Conservation (phyloP, 176 grass and related monocot species). For the Bromus sterilis region DNA sequence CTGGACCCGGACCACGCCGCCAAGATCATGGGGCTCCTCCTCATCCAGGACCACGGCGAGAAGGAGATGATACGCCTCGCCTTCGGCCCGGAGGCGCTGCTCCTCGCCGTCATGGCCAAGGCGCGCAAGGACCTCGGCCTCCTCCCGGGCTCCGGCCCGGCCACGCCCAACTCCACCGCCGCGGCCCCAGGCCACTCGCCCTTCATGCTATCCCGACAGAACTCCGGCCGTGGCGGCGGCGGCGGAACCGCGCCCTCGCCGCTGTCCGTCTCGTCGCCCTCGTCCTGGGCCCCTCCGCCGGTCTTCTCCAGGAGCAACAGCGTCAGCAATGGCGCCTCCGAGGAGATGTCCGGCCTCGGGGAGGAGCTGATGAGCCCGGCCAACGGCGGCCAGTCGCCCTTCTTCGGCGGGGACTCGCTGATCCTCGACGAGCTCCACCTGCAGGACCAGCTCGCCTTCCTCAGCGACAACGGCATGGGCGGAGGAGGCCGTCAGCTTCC, state of each 20-base stretch:
- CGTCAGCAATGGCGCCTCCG: slow-evolving; percentile 32
- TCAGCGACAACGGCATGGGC: slow-evolving; percentile 25
- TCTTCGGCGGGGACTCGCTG: slow-evolving; percentile 31
- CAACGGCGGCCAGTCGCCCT: slow-evolving; percentile 28
- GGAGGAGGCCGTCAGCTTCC: slow-evolving; percentile 26
- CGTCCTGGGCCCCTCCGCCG: slow-evolving; percentile 51
- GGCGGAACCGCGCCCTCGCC: slow-evolving; percentile 41
- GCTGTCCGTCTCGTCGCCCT: slow-evolving; percentile 58
- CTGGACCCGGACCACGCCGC: slow-evolving; percentile 90
- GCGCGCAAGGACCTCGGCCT: slow-evolving; percentile 79
- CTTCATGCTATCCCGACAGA: slow-evolving; percentile 62
- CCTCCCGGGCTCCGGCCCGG: slow-evolving; percentile 19
- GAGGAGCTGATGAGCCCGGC: slow-evolving; percentile 66
- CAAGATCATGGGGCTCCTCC: slow-evolving; percentile 89
- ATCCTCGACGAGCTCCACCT: slow-evolving; percentile 65
- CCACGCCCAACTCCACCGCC: slow-evolving; percentile 39
- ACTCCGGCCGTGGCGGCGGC: slow-evolving; percentile 43
- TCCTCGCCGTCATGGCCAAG: slow-evolving; percentile 68
- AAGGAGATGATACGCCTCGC: slow-evolving; percentile 99
- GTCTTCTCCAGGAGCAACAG: slow-evolving; percentile 57
- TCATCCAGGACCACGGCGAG: slow-evolving; percentile 96
- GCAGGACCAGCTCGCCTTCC: slow-evolving; percentile 81
- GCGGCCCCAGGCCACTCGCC: background rate
- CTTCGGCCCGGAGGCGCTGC: slow-evolving; percentile 81
- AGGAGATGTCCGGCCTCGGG: slow-evolving; percentile 25